These are phyloP conservation scores for Vitis labrusca DNA, from an alignment of 164 flowering plant genomes.

Conservation along the genomic window DNA sequence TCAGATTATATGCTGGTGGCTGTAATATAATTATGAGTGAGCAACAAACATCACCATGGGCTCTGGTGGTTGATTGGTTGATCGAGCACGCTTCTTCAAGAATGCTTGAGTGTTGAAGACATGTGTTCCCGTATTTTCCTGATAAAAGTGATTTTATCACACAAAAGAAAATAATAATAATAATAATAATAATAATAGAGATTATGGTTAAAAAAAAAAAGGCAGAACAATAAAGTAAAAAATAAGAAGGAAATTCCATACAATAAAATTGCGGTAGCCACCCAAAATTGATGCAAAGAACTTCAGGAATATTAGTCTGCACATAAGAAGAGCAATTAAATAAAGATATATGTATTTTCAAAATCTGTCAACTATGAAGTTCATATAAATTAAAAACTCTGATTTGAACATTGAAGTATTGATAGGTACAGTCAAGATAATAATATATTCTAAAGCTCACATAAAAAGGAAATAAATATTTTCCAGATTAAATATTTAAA, in stretches of 20 bases:
- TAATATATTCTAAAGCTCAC: too few species aligned
- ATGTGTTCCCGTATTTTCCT: slow-evolving; percentile 79
- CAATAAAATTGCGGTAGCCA: slow-evolving; percentile 97
- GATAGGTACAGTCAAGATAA: too few species aligned
- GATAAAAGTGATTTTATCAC: slow-evolving; percentile 17
- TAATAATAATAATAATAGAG: not conserved
- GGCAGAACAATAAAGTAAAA: not conserved
- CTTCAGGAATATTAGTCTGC: slow-evolving; percentile 90
- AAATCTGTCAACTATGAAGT: too few species aligned
- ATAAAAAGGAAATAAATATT: too few species aligned
- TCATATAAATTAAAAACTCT: too few species aligned
- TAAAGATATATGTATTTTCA: not conserved
- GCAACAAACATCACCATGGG: slow-evolving; percentile 61
- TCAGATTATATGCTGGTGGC: not conserved
- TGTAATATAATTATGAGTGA: not conserved
- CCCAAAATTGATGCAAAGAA: slow-evolving; percentile 90
- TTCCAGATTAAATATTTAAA: too few species aligned
- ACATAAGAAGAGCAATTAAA: slow-evolving; percentile 13
- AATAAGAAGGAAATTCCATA: slow-evolving; percentile 36
- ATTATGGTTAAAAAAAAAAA: not conserved
- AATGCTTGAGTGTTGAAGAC: slow-evolving; percentile 92
- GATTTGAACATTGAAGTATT: too few species aligned
- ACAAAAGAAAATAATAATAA: not conserved
- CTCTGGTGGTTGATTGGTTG: slow-evolving; percentile 84
- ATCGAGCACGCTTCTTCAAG: slow-evolving; percentile 86